Evolutionary conservation across 2,329 filamentous ascomycete genomes (phyloP).

Genomic region (Cladophialophora exuberans): DNA sequence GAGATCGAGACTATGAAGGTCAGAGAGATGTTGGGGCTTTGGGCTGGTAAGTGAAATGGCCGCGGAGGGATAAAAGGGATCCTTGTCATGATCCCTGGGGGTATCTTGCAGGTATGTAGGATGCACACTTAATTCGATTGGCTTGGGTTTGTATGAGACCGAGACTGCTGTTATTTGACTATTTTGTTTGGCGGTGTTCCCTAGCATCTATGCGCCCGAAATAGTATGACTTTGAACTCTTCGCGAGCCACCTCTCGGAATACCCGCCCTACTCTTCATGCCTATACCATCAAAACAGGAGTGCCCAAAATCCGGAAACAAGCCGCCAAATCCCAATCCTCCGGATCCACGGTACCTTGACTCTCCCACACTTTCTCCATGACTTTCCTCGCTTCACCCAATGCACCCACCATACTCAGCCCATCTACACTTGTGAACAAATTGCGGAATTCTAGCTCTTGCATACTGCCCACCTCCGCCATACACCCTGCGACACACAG

Average conservation of each 20-base stretch:
- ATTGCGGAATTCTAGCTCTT: slow-evolving; percentile 6
- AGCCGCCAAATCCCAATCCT: slow-evolving; percentile 10
- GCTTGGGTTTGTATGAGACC: no score
- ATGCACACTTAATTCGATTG: no score
- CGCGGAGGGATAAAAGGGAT: neutral
- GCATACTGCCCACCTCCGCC: neutral
- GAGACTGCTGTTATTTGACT: no score
- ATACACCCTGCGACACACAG: slow-evolving; percentile 39
- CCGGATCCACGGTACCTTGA: neutral
- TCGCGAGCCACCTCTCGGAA: neutral
- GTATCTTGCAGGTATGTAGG: neutral
- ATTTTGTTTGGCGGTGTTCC: neutral
- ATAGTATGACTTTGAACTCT: neutral
- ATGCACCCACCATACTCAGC: slow-evolving; percentile 31
- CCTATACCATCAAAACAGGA: slow-evolving; percentile 18
- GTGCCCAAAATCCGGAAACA: slow-evolving; percentile 17
- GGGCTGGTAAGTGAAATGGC: slow-evolving; percentile 10
- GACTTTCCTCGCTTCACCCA: slow-evolving; percentile 36
- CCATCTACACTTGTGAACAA: slow-evolving; percentile 18
- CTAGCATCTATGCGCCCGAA: neutral
- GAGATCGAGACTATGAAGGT: slow-evolving; percentile 31
- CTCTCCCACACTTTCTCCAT: slow-evolving; percentile 40
- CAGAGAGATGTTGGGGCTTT: slow-evolving; percentile 26
- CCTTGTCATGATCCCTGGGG: neutral
- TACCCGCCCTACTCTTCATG: neutral